These are phyloP conservation scores for Aspergillus olivimuriae DNA, from an alignment of 495 filamentous ascomycete species.

Conservation along the genomic window DNA sequence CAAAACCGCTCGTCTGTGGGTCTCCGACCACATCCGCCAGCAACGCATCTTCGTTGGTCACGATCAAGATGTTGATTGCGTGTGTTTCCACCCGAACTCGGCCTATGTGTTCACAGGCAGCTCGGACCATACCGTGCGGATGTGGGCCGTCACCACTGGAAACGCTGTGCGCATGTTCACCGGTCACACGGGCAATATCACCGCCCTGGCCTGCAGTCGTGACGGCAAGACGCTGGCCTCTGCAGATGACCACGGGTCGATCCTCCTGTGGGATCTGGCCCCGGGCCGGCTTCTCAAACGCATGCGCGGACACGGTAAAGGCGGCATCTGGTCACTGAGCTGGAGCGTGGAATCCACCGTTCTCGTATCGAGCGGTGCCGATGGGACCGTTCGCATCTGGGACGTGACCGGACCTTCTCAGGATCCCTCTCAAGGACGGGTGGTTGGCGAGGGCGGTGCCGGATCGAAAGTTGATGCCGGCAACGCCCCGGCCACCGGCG, in stretches of 20 bases:
- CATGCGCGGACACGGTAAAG: conserved; percentile 89
- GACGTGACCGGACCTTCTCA: conserved; percentile 65
- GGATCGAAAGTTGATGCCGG: conserved; percentile 47
- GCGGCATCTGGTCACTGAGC: conserved; percentile 85
- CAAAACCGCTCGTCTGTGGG: conserved; percentile 84
- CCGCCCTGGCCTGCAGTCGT: conserved; percentile 73
- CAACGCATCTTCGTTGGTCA: conserved; percentile 86
- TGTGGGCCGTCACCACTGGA: conserved; percentile 91
- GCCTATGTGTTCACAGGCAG: conserved; percentile 88
- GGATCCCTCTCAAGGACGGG: conserved; percentile 49
- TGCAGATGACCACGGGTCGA: conserved; percentile 76
- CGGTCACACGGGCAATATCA: conserved; percentile 81
- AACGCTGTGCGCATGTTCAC: conserved; percentile 85
- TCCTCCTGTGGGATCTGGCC: conserved; percentile 88
- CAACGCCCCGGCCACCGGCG: conserved; percentile 25
- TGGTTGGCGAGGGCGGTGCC: conserved; percentile 48
- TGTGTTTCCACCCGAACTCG: conserved; percentile 89
- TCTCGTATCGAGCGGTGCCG: conserved; percentile 82
- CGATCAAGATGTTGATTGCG: conserved; percentile 75
- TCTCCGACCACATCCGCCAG: conserved; percentile 84
- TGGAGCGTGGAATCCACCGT: conserved; percentile 88
- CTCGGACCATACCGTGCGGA: conserved; percentile 83
- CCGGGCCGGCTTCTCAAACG: conserved; percentile 78
- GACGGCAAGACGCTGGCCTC: conserved; percentile 83
- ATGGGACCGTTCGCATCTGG: conserved; percentile 90